Base-by-base conservation (phyloP, 2,329 filamentous ascomycete genomes). In the Botryotinia narcissicola region DNA sequence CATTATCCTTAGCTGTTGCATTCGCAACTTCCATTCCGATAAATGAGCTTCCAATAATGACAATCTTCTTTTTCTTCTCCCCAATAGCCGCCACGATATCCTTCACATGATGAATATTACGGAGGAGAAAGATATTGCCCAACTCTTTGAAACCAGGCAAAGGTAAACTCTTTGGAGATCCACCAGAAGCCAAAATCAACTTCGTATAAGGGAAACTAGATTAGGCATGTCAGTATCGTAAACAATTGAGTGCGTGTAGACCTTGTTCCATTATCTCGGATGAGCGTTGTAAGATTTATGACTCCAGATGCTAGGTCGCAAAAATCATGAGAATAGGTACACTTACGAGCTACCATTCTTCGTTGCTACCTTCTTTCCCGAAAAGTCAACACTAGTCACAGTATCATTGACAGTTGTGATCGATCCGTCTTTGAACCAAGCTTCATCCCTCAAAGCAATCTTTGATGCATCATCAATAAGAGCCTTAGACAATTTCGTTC, bases 1-100 rank as follows among this genome's bases (percentile, higher is more conserved):
- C 84, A 81, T 99, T 97, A 79, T 92, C 92, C 78, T 92, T 92
- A 62, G 88, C 84, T 0, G 92, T 91, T 0, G 97, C 91, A 76
- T 95, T 96, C 75, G 93, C 95, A n/a, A 97, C 89, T 83, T 99
- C 96, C 93, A 99, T 97, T 59, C 96, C 96, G 80, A 99, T 99
- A 83, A 99, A 99, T 0, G 94, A 97, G 74, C 92, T 95, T 59
- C 96, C 96, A 71, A 99, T 87, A 22, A 99, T 87, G 64, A 97
- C 94, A 77, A 99, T 90, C 83, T 97, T 98, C 87, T 97, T 98
- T 74, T 90, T 90, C 80, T 93, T 92, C 61, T 93, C 89, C 44
- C 94, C 94, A 64, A 97, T 92, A 10, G 94, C 93, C 1, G 85
- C 87, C 40, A 94, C 86, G 77, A 99, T 98, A 74, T 86, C 87